Percentiles rank a stretch among this genome's conserved stretches.
phyloP scores from a whole-genome alignment of 176 grass and related monocot genomes.

The Poa pratensis region DNA sequence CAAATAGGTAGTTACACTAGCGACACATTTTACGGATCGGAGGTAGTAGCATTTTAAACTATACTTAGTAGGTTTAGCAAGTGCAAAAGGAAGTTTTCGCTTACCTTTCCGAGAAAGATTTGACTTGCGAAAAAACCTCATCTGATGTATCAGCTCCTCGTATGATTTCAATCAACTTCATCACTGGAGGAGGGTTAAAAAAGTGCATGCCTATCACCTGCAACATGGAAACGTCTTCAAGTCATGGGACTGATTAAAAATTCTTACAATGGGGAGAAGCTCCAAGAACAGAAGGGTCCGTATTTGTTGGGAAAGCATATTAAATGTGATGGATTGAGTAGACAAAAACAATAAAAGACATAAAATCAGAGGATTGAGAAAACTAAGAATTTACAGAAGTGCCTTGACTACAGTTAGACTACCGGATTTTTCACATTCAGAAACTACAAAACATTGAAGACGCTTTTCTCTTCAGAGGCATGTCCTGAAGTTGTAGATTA shows the following conservation, averaged over 20 bases:
- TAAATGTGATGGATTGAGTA: neutral
- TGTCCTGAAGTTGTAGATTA: neutral
- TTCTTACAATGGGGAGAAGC: neutral
- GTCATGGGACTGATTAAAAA: neutral
- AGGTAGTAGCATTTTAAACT: neutral
- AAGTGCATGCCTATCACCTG: conserved; percentile 98
- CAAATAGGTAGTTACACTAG: too few species aligned
- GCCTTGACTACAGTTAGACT: neutral
- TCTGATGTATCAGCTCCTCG: conserved; percentile 88
- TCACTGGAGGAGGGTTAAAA: conserved; percentile 93
- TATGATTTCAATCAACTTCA: conserved; percentile 96
- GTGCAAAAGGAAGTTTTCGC: neutral
- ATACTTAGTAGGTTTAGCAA: neutral
- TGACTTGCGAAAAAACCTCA: conserved; percentile 65
- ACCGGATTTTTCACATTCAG: neutral
- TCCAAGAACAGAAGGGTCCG: neutral
- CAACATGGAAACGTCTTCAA: conserved; percentile 22
- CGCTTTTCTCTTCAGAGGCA: neutral
- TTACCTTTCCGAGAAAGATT: conserved; percentile 85
- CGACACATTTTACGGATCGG: too few species aligned
- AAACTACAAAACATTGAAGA: neutral
- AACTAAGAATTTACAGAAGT: neutral
- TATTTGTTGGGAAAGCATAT: neutral
- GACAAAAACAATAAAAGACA: neutral
- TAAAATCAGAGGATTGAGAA: neutral